Percentiles rank a stretch among this genome's conserved stretches.
phyloP scores from a whole-genome alignment of 2,329 filamentous ascomycete genomes.

The Penicillium expansum region DNA sequence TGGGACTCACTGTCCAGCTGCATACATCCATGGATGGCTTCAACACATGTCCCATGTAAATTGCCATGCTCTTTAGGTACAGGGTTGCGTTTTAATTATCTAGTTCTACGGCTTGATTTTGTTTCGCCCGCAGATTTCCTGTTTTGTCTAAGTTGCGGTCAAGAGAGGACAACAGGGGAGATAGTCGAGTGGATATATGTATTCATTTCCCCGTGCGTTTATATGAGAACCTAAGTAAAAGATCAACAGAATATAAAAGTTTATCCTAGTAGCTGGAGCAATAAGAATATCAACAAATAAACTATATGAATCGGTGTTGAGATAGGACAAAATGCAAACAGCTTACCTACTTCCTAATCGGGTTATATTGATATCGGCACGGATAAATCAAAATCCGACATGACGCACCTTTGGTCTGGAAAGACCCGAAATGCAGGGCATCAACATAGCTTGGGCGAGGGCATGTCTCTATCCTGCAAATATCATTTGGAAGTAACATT shows the following conservation, averaged over 20 bases:
- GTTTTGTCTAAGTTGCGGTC: not conserved
- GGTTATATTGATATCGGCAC: conserved; percentile 8
- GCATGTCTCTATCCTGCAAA: not conserved
- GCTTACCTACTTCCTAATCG: conserved; percentile 2
- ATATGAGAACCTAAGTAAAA: not conserved
- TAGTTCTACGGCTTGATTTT: no score
- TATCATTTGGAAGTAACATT: not conserved
- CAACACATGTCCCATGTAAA: no score
- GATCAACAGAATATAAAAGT: rapidly evolving
- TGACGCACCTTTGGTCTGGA: conserved; percentile 7
- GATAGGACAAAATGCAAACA: not conserved
- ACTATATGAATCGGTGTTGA: not conserved
- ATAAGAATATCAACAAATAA: not conserved
- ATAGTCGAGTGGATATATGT: not conserved
- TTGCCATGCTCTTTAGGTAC: not conserved
- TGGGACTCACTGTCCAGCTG: not conserved
- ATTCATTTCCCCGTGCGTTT: no score
- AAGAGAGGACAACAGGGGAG: not conserved
- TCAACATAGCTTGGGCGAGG: not conserved
- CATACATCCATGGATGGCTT: not conserved
- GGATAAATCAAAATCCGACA: conserved; percentile 7
- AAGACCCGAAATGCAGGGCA: not conserved
- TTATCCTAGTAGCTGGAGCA: rapidly evolving
- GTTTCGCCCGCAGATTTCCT: not conserved
- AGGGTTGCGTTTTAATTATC: not conserved